Base-by-base conservation (phyloP, 768 basidiomycete genomes). In the Phlebiopsis gigantea region DNA sequence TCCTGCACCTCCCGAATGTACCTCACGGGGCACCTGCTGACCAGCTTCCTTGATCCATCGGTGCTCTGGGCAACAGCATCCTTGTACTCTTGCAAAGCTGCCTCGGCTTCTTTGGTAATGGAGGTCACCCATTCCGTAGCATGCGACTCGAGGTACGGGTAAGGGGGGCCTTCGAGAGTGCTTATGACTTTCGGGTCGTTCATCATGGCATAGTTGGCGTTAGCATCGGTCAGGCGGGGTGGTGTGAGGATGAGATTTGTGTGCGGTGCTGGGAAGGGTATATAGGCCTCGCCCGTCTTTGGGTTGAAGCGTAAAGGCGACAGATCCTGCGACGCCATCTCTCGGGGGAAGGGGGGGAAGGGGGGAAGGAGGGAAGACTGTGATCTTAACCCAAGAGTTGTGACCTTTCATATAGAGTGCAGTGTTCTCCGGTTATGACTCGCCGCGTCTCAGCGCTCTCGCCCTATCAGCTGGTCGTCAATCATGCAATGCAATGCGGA, bases 161-260 rank as follows among this genome's bases (percentile, higher is more conserved):
- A 73, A 0, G 83, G 82, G 0, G 81, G 76, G 1, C 68, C 66
- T n/a, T 63, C 64, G 17, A 87, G 62, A 72, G 70, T 77, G 26
- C 63, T 62, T 55, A 73, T 75, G 5, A 88, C 72, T 5, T 55
- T 58, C 1, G 69, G 69, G 61, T 87, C 81, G 58, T 83, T 84
- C 62, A 85, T 59, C 56, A 72, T 62, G 0, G 71, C 58, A 3
- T 72, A 57, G 15, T 73, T 53, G 14, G 62, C 52, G 29, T 71
- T 65, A 17, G 66, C 72, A 61, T 85, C 81, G 53, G 34, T 84
- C 79, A 19, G 81, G 80, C 19, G 85, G 78, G n/a, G n/a, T n/a
- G n/a, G 34, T 2, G 84, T 87, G 34, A 87, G 57, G 55, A 86
- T 77, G 59, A 85, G 78, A 57, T 72, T 72, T 43, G 79, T 73